Evolutionary conservation across 306 rosid genomes (phyloP).

Genomic region (Neltuma alba): DNA sequence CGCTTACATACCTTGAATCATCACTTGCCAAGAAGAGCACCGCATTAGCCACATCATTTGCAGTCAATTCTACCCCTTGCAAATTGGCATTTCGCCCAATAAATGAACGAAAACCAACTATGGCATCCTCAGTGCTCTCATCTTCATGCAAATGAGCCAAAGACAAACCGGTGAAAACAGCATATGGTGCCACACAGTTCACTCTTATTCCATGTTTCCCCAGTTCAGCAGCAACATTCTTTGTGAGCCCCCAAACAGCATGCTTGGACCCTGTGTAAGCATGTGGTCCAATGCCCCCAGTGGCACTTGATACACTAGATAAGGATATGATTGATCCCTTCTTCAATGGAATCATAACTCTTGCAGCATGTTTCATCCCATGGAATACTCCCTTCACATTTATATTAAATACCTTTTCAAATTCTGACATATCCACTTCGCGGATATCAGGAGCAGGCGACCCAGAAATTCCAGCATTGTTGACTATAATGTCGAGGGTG

Average conservation of each 20-base stretch:
- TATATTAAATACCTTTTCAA: slow-evolving; percentile 65
- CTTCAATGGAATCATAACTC: slow-evolving; percentile 66
- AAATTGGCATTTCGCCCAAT: slow-evolving; percentile 51
- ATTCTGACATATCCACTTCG: slow-evolving; percentile 58
- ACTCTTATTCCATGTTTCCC: slow-evolving; percentile 68
- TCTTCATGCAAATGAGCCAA: slow-evolving; percentile 70
- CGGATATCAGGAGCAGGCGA: slow-evolving; percentile 72
- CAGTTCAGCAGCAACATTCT: slow-evolving; percentile 80
- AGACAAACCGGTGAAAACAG: slow-evolving; percentile 55
- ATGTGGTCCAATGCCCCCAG: slow-evolving; percentile 68
- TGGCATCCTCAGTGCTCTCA: slow-evolving; percentile 65
- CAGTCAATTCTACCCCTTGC: slow-evolving; percentile 69
- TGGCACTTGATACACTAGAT: slow-evolving; percentile 51
- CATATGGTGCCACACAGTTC: slow-evolving; percentile 73
- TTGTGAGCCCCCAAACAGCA: slow-evolving; percentile 77
- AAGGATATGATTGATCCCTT: slow-evolving; percentile 77
- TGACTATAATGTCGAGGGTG: slow-evolving; percentile 79
- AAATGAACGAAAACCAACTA: slow-evolving; percentile 49
- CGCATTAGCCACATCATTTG: slow-evolving; percentile 75
- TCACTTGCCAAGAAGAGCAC: slow-evolving; percentile 87
- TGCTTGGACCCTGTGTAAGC: slow-evolving; percentile 80
- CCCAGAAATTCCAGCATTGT: slow-evolving; percentile 86
- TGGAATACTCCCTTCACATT: slow-evolving; percentile 81
- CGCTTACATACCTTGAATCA: slow-evolving; percentile 71
- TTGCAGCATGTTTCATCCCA: slow-evolving; percentile 83